Percentiles rank a stretch among this genome's conserved stretches.
These are phyloP conservation scores for Lepidium aucheri DNA, from an alignment of 345 rosid species.

Conservation along the genomic window DNA sequence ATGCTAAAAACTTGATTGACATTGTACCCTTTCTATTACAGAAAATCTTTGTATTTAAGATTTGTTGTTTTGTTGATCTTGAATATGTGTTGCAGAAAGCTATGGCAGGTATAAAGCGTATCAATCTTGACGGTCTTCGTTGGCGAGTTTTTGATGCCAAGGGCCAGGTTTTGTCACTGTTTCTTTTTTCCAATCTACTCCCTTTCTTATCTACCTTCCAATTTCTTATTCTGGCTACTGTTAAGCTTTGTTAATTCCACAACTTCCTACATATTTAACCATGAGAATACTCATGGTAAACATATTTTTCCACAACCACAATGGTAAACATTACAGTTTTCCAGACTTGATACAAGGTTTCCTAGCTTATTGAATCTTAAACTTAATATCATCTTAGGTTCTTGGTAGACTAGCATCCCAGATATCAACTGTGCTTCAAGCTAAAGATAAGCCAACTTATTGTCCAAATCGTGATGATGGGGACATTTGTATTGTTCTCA, in stretches of 20 bases:
- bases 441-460: slow-evolving; percentile 94
- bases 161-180: slow-evolving; percentile 61
- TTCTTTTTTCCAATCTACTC: background rate
- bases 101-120: slow-evolving; percentile 82
- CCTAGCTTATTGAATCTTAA: background rate
- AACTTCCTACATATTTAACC: background rate
- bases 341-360: background rate
- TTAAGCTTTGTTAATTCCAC: background rate
- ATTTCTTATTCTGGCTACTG: background rate
- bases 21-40: background rate
- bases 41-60: too few relatives aligned
- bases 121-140: slow-evolving; percentile 83
- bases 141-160: slow-evolving; percentile 99
- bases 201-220: background rate
- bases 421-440: slow-evolving; percentile 82
- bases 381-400: slow-evolving; percentile 35
- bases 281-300: background rate
- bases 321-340: background rate
- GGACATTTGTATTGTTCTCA: slow-evolving; percentile 92
- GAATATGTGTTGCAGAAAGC: slow-evolving; percentile 69
- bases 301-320: background rate
- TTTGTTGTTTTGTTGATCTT: background rate
- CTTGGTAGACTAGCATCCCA: slow-evolving; percentile 98
- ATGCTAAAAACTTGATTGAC: background rate
- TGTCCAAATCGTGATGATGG: slow-evolving; percentile 90